Base-by-base conservation (phyloP, 208 protist genomes). In the Naegleria fowleri region DNA sequence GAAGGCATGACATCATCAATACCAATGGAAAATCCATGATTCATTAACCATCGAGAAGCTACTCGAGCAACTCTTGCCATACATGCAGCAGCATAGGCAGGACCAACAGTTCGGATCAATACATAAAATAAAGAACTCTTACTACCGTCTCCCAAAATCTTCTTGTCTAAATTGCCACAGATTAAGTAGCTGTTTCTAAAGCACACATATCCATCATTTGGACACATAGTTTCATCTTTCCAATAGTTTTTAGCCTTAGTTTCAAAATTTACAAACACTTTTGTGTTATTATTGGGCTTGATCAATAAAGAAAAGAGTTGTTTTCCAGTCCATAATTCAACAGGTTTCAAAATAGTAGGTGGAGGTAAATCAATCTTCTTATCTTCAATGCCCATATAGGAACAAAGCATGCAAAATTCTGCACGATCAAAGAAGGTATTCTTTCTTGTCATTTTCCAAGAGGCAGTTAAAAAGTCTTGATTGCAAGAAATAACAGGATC, bases 1-100 rank as follows among this genome's bases (percentile, higher is more conserved):
- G 95, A 97, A 19, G 99, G 99, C 19, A 95, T 96, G 40, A 99
- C 98, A 93, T 99, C 98, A 33, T 95, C 95, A 89, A 99, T 99
- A 43, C 99, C 99, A 93, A 99, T 99, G 15, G 97, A 98, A 94
- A 99, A 99, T 83, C 99, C 99, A 87, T 97, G 95, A 92, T 99
- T 97, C 91, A 96, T 94, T 84, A 98, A 92, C 90, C 96, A 99
- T 58, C 98, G 94, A 11, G 97, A 95, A 33, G 95, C 97, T 55
- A 99, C 95, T 91, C 97, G 97, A 6, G 98, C 96, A 40, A 99
- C 95, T 91, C 98, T 95, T 13, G 95, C 95, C 98, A 99, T 99
- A 91, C 94, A 94, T 19, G 94, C 92, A 36, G 98, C 98, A 43
- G 97, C 96, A 93, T 97, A 94, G 25, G 92, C 91, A 43, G 94